Percentiles rank a stretch among this genome's conserved stretches.
Conservation (phyloP, 345 rosid species). For the Trapa bicornis region DNA sequence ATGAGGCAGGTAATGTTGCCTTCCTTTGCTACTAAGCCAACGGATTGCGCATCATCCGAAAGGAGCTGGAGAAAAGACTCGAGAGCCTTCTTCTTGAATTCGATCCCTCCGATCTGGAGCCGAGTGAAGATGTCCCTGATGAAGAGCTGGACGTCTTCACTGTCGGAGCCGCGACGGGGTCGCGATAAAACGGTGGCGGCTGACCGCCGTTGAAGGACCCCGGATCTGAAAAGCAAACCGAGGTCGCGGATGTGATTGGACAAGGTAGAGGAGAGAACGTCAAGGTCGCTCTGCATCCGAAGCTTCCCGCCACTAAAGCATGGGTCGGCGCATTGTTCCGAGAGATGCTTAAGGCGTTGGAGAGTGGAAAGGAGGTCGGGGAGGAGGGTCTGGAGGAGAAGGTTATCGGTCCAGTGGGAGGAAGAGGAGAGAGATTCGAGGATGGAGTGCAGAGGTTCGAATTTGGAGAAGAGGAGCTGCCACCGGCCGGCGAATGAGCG, state of each 20-base stretch:
- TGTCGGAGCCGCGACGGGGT: slow-evolving; percentile 42
- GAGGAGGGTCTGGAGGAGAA: slow-evolving; percentile 60
- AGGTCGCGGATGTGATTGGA: slow-evolving; percentile 50
- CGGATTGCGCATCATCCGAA: slow-evolving; percentile 40
- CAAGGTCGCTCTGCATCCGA: slow-evolving; percentile 79
- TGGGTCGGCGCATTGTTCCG: slow-evolving; percentile 14
- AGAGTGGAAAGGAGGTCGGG: slow-evolving; percentile 63
- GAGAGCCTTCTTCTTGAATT: slow-evolving; percentile 61
- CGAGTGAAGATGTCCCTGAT: slow-evolving; percentile 68
- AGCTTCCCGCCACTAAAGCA: slow-evolving; percentile 66
- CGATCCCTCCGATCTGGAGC: slow-evolving; percentile 65
- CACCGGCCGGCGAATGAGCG: slow-evolving; percentile 62
- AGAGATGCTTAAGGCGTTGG: slow-evolving; percentile 59
- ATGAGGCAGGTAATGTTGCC: slow-evolving; percentile 56
- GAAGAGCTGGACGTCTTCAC: slow-evolving; percentile 46
- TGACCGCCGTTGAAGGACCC: slow-evolving; percentile 49
- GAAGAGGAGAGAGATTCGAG: slow-evolving; percentile 51
- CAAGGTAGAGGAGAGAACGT: slow-evolving; percentile 55
- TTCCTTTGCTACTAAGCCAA: slow-evolving; percentile 47
- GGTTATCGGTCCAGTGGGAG: slow-evolving; percentile 59
- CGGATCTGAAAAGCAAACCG: slow-evolving; percentile 67
- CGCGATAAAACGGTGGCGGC: slow-evolving; percentile 62
- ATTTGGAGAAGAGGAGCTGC: slow-evolving; percentile 56
- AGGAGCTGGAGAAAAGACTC: slow-evolving; percentile 61
- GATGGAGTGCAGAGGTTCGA: slow-evolving; percentile 37